Evolutionary conservation across 176 grass and related monocot species (phyloP).

Genomic region (Secale cereale): DNA sequence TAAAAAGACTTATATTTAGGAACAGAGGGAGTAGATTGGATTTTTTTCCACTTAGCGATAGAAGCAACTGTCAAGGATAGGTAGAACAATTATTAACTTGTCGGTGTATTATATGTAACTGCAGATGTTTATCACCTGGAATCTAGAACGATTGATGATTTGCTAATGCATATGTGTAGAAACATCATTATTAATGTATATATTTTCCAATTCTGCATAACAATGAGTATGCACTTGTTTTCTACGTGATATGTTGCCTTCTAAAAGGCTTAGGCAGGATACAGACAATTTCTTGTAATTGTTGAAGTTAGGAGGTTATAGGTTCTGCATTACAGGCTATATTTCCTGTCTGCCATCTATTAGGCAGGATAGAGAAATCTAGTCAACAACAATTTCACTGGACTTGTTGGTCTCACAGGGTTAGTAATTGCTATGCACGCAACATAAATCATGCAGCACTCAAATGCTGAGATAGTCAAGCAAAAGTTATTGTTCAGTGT

Average conservation of each 20-base stretch:
- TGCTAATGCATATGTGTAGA: constrained; percentile 16
- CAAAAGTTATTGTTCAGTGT: not conserved
- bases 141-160: not conserved
- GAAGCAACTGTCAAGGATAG: constrained; percentile 7
- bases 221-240: constrained; percentile 24
- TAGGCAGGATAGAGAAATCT: not conserved
- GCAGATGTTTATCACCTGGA: constrained; percentile 1
- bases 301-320: not conserved
- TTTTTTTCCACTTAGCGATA: not conserved
- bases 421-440: not conserved
- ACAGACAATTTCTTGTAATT: not conserved
- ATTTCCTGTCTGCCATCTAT: not conserved
- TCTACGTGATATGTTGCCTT: not conserved
- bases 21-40: too few species aligned
- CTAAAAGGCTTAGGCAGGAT: constrained; percentile 6
- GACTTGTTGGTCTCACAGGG: not conserved
- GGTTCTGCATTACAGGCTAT: not conserved
- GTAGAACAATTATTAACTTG: constrained; percentile 8
- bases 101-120: constrained; percentile 10
- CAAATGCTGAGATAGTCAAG: constrained; percentile 2
- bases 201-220: constrained; percentile 4
- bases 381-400: not conserved
- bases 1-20: too few species aligned
- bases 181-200: not conserved
- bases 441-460: not conserved